phyloP scores from a whole-genome alignment of 495 filamentous ascomycete species.

The Neurospora intermedia region DNA sequence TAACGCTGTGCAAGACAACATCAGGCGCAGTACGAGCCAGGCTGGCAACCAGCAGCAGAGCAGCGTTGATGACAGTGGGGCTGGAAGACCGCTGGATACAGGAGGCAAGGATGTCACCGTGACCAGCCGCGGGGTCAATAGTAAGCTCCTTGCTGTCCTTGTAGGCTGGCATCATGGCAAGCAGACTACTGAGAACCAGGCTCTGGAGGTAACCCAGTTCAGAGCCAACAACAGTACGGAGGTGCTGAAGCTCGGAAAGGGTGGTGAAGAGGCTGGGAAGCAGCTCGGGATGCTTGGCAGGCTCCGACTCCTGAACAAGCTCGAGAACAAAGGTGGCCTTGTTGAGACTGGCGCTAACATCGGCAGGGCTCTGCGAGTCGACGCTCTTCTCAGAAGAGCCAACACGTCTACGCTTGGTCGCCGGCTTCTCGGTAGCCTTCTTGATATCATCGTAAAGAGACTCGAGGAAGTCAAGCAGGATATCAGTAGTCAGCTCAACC shows the following conservation, averaged over 20 bases:
- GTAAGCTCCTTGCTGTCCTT: constrained; percentile 47
- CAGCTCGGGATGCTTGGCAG: constrained; percentile 60
- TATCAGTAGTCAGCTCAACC: constrained; percentile 56
- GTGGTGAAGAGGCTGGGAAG: constrained; percentile 68
- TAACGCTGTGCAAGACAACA: constrained; percentile 84
- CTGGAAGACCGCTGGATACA: constrained; percentile 81
- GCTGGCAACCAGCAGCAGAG: constrained; percentile 76
- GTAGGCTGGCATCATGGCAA: constrained; percentile 66
- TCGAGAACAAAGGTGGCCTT: constrained; percentile 82
- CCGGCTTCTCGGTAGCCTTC: constrained; percentile 48
- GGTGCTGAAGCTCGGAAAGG: constrained; percentile 73
- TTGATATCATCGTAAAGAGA: constrained; percentile 55
- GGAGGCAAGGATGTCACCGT: constrained; percentile 79
- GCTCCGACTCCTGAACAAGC: constrained; percentile 65
- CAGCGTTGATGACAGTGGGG: constrained; percentile 83
- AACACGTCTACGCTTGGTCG: constrained; percentile 65
- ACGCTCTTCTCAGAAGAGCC: constrained; percentile 50
- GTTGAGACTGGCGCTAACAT: constrained; percentile 51
- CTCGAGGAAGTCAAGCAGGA: constrained; percentile 58
- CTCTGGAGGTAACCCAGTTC: constrained; percentile 81
- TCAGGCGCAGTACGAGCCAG: constrained; percentile 78
- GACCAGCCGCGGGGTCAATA: constrained; percentile 64
- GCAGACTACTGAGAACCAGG: constrained; percentile 62
- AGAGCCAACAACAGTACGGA: constrained; percentile 56
- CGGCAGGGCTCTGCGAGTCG: constrained; percentile 27